Evolutionary conservation across 306 rosid genomes (phyloP).

Genomic region (Cicer judaicum): DNA sequence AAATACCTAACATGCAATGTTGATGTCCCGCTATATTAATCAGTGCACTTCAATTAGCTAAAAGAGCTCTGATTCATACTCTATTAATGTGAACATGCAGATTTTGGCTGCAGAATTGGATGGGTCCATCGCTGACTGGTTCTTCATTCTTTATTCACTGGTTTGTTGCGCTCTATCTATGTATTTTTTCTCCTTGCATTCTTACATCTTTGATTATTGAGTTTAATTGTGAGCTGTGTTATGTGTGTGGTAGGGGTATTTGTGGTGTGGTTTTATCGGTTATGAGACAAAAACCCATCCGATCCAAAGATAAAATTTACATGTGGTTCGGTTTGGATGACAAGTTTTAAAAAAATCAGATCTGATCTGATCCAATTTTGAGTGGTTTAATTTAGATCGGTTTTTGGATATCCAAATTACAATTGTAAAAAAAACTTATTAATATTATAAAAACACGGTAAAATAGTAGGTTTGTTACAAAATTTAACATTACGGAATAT

Average conservation of each 20-base stretch:
- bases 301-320: too few relatives aligned
- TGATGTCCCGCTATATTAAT: conserved; percentile 27
- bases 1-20: conserved; percentile 1
- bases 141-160: conserved; percentile 88
- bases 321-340: too few relatives aligned
- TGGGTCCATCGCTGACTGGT: conserved; percentile 87
- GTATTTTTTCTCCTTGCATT: conserved; percentile 18
- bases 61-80: conserved; percentile 36
- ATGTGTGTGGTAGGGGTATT: not conserved
- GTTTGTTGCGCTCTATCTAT: conserved; percentile 55
- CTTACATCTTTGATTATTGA: conserved; percentile 30
- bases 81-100: conserved; percentile 56
- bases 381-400: too few relatives aligned
- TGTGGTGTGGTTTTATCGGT: too few relatives aligned
- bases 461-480: too few relatives aligned
- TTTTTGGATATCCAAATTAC: too few relatives aligned
- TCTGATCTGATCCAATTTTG: too few relatives aligned
- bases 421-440: too few relatives aligned
- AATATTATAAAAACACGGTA: too few relatives aligned
- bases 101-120: conserved; percentile 99
- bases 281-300: too few relatives aligned
- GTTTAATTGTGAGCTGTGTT: conserved; percentile 36
- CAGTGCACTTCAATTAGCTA: conserved; percentile 11
- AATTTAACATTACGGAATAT: too few relatives aligned
- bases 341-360: too few relatives aligned